These are phyloP conservation scores for Xylaria cubensis DNA, from an alignment of 495 filamentous ascomycete genomes.

Conservation along the genomic window DNA sequence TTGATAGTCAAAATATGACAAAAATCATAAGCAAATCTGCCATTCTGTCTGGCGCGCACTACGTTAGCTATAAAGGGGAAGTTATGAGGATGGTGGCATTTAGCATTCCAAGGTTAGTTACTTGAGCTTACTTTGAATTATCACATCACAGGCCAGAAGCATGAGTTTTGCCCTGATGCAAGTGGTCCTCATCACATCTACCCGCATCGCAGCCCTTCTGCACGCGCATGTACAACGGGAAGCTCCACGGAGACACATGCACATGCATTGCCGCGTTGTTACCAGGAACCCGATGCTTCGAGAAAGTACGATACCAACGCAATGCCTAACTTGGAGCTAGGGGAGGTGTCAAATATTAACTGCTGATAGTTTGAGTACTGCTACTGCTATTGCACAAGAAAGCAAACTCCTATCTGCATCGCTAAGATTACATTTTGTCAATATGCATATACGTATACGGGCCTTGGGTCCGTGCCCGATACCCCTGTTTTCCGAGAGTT, in stretches of 20 bases:
- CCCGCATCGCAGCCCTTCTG: background rate
- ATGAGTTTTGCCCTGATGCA: background rate
- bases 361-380: too few species aligned
- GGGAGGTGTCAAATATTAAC: background rate
- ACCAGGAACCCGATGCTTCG: background rate
- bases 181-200: background rate
- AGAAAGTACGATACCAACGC: background rate
- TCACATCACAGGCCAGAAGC: background rate
- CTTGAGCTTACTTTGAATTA: background rate
- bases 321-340: background rate
- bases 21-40: background rate
- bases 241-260: background rate
- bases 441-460: too few species aligned
- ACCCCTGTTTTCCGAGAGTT: too few species aligned
- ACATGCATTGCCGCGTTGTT: background rate
- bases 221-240: background rate
- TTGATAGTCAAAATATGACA: background rate
- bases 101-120: background rate
- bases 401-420: too few species aligned
- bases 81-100: background rate
- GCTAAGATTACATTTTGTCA: too few species aligned
- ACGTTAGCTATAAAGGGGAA: background rate
- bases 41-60: background rate
- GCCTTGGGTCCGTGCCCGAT: too few species aligned
- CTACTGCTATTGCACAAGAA: too few species aligned